Evolutionary conservation across 805 yeast species (phyloP), one percentile per base, ranked within the genome.

Genomic region (Kurtzmaniella fragi): DNA sequence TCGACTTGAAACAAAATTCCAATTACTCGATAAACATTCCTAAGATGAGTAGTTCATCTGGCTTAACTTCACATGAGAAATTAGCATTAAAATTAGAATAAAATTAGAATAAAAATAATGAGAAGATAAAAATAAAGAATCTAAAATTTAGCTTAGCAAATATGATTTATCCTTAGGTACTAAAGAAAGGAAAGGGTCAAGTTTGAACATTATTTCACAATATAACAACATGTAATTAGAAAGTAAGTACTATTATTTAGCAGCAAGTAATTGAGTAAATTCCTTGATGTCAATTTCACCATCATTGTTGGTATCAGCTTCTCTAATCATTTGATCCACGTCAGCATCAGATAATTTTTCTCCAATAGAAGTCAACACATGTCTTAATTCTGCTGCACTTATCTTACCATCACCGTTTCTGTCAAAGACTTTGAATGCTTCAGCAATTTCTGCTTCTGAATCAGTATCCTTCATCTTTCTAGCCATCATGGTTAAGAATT

Each of bases 371-470:
- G 98, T 93, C 65, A 93, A 80, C 34, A 93, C 98, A 61, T 91
- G 96, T 65, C 95, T 83, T 61, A 93, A 78, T 70, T 93, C 99
- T 43, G 96, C 93, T 48, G 96, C 95, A 42, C 95, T 84, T 61
- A 93, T 93, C 64, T 85, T 85, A 48, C 99, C 99, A 62, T 93
- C 96, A 43, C 96, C 97, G 62, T 93, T 85, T 63, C 82, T 77
- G 71, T 93, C 99, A 59, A 93, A 93, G 30, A 93, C 99, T 69
- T 90, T 91, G 77, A 93, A 93, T 11, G 99, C 99, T 68, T 93
- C 99, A 47, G 91, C 78, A 49, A 93, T 80, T 66, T 93, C 99
- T 53, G 95, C 98, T 67, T 93, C 98, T 28, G 93, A 83, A 62
- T 93, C 99, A 45, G 93, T 89, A 55, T 91, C 96, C 70, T 89